phyloP scores from a whole-genome alignment of 176 grass and related monocot species.

The Leersia perrieri region DNA sequence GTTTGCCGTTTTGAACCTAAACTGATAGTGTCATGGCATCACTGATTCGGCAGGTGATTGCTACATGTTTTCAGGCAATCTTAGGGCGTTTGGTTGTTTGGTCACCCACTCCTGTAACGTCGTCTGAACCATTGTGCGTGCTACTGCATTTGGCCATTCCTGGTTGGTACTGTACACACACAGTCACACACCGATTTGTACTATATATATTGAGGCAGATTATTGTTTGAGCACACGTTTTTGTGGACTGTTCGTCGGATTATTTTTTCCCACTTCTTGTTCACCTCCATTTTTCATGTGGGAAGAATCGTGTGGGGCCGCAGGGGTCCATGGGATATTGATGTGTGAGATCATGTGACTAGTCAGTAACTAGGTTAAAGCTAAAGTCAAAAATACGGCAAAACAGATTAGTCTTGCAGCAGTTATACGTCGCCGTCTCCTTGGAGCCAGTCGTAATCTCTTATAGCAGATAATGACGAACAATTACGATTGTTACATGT shows the following conservation, averaged over 20 bases:
- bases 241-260: background rate
- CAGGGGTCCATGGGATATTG: background rate
- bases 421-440: constrained; percentile 22
- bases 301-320: background rate
- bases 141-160: background rate
- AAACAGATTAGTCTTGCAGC: background rate
- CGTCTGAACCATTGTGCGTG: background rate
- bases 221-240: background rate
- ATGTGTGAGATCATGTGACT: background rate
- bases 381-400: background rate
- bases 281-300: background rate
- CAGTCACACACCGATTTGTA: background rate
- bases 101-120: constrained; percentile 26
- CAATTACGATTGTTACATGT: background rate
- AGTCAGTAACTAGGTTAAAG: background rate
- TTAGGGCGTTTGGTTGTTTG: constrained; percentile 2
- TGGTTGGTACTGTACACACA: background rate
- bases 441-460: background rate
- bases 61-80: background rate
- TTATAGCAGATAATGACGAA: background rate
- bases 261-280: too few relatives aligned
- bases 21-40: background rate
- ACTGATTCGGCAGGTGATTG: background rate
- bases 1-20: background rate
- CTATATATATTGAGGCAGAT: background rate